Percentiles rank a stretch among this genome's conserved stretches.
Evolutionary conservation across 257 asterid species (phyloP).

Genomic region (Solanum pinnatisectum): DNA sequence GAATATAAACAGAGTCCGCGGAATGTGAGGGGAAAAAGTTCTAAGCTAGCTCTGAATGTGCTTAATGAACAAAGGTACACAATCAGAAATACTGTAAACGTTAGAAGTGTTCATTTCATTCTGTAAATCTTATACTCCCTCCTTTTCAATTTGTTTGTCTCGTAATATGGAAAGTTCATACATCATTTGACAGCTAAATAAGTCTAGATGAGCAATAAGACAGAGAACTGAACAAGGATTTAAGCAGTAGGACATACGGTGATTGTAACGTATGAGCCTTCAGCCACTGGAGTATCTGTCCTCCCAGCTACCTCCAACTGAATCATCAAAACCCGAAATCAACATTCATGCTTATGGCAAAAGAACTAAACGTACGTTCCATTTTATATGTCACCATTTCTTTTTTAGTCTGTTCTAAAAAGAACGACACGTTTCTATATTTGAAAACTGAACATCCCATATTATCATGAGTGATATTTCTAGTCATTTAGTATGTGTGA

Average conservation of each 20-base stretch:
- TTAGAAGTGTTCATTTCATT: neutral
- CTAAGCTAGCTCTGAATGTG: neutral
- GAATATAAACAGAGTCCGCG: neutral
- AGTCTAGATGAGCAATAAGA: neutral
- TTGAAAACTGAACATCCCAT: neutral
- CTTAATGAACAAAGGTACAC: neutral
- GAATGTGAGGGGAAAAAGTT: neutral
- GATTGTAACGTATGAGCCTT: constrained; percentile 90
- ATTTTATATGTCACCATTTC: neutral
- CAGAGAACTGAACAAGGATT: neutral
- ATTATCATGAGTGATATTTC: neutral
- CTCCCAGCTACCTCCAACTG: constrained; percentile 93
- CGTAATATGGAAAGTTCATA: too few species aligned
- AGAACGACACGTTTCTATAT: neutral
- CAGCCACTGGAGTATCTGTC: constrained; percentile 92
- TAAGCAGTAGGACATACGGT: constrained; percentile 44
- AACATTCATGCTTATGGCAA: neutral
- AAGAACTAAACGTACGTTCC: neutral
- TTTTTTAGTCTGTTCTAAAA: neutral
- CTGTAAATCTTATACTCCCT: too few species aligned
- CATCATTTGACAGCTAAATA: too few species aligned
- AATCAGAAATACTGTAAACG: neutral
- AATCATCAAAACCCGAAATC: constrained; percentile 2
- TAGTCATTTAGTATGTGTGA: neutral
- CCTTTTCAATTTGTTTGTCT: too few species aligned